These are phyloP conservation scores for Ehretia macrophylla DNA, from an alignment of 257 asterid genomes.

Conservation along the genomic window DNA sequence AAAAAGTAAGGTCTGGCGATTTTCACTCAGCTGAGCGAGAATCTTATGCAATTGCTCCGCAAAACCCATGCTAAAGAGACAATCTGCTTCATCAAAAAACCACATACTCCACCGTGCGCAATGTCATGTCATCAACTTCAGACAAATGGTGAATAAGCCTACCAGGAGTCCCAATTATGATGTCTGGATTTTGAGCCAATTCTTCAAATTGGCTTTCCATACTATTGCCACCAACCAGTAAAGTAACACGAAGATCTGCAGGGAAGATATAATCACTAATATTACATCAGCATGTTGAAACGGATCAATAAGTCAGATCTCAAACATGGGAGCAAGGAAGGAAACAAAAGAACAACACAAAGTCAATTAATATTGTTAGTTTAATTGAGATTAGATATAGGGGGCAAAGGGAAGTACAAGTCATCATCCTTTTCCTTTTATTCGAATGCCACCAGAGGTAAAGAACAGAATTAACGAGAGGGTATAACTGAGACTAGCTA, in stretches of 20 bases:
- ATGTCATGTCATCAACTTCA: slow-evolving; percentile 91
- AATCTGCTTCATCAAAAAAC: slow-evolving; percentile 97
- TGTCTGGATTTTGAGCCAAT: slow-evolving; percentile 85
- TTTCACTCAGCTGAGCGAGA: slow-evolving; percentile 66
- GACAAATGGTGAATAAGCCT: slow-evolving; percentile 91
- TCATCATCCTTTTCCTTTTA: too few relatives aligned
- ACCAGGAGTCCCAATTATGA: slow-evolving; percentile 94
- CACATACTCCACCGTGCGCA: slow-evolving; percentile 83
- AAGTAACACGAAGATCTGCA: slow-evolving; percentile 81
- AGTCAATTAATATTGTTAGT: too few relatives aligned
- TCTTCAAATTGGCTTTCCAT: slow-evolving; percentile 98
- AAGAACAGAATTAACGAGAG: too few relatives aligned
- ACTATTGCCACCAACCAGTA: slow-evolving; percentile 96
- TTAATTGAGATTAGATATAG: too few relatives aligned
- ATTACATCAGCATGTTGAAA: background rate
- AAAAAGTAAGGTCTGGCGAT: slow-evolving; percentile 88
- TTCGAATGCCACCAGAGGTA: too few relatives aligned
- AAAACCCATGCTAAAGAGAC: slow-evolving; percentile 95
- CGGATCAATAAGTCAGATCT: too few relatives aligned
- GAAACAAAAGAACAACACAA: too few relatives aligned
- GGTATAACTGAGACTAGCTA: too few relatives aligned
- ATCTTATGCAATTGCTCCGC: slow-evolving; percentile 81
- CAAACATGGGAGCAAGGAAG: too few relatives aligned
- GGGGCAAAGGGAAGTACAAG: too few relatives aligned
- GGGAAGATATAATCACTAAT: slow-evolving; percentile 9